Conservation (phyloP, 163 green algal genomes). For the Scenedesmus sp. region DNA sequence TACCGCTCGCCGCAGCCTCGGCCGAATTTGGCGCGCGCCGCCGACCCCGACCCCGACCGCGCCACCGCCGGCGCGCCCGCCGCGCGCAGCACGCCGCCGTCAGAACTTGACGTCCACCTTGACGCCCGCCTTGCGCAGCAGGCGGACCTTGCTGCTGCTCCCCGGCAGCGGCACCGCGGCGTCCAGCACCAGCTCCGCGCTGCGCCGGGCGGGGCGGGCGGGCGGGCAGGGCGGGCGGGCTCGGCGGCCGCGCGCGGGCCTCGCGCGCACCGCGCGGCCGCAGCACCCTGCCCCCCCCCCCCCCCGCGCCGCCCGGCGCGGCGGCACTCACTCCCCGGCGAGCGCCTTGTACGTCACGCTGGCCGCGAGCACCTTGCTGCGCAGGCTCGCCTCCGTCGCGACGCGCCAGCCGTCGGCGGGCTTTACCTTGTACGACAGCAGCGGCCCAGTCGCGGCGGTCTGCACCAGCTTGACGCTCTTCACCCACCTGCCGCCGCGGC, state of each 20-base stretch:
- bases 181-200: constrained; percentile 45
- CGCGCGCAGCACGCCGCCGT: too few relatives aligned
- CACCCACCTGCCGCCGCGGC: not conserved
- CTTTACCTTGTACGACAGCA: constrained; percentile 50
- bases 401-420: constrained; percentile 38
- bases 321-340: constrained; percentile 42
- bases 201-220: constrained; percentile 15
- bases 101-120: constrained; percentile 46
- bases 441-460: constrained; percentile 29
- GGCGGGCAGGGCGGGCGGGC: too few relatives aligned
- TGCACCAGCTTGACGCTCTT: constrained; percentile 46
- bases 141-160: not conserved
- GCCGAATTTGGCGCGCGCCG: too few relatives aligned
- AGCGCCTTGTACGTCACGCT: constrained; percentile 48
- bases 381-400: constrained; percentile 30
- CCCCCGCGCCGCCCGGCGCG: not conserved
- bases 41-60: too few relatives aligned
- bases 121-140: constrained; percentile 36
- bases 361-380: constrained; percentile 12
- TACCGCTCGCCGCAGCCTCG: too few relatives aligned
- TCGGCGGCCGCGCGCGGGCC: not conserved
- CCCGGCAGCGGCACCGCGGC: constrained; percentile 32
- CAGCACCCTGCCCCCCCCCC: not conserved
- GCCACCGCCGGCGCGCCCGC: too few relatives aligned
- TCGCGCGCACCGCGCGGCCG: not conserved